Evolutionary conservation across 73 alveolate species (phyloP).

Genomic region (Stentor coeruleus): DNA sequence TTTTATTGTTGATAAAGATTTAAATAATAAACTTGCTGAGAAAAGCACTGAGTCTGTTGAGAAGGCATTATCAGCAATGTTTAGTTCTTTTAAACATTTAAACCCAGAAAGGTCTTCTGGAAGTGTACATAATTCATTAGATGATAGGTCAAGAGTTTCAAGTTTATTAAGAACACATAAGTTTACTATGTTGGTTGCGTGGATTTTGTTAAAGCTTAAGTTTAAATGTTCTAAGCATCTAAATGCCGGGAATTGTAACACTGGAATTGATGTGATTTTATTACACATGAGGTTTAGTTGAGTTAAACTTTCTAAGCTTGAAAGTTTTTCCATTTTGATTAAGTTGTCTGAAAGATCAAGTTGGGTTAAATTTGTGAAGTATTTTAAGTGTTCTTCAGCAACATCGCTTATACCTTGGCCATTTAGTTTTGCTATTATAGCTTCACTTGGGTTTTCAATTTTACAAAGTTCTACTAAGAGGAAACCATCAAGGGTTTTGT

Average conservation of each 20-base stretch:
- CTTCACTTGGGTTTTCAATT: constrained; percentile 67
- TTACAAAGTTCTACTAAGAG: constrained; percentile 47
- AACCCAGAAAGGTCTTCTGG: constrained; percentile 50
- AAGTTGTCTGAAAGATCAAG: constrained; percentile 53
- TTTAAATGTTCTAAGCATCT: constrained; percentile 43
- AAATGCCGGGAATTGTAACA: constrained; percentile 40
- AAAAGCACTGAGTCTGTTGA: constrained; percentile 46
- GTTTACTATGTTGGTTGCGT: constrained; percentile 40
- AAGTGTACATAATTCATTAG: constrained; percentile 48
- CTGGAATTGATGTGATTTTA: constrained; percentile 37
- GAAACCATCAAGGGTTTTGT: constrained; percentile 61
- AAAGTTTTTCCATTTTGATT: constrained; percentile 49
- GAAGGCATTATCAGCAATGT: constrained; percentile 42
- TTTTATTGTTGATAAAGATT: constrained; percentile 40
- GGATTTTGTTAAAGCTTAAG: constrained; percentile 42
- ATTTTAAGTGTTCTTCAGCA: constrained; percentile 58
- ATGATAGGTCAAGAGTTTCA: constrained; percentile 40
- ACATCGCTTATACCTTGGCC: constrained; percentile 56
- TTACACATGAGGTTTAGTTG: constrained; percentile 57
- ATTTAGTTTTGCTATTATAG: constrained; percentile 49
- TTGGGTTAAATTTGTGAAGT: constrained; percentile 53
- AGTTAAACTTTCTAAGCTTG: constrained; percentile 41
- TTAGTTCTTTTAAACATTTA: constrained; percentile 38
- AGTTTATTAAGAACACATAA: constrained; percentile 30
- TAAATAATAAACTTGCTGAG: constrained; percentile 38